A percentile compares a stretch with the other conserved stretches of the same genome.
Conservation (phyloP, 768 basidiomycete genomes). For the Hericium rajendrae region DNA sequence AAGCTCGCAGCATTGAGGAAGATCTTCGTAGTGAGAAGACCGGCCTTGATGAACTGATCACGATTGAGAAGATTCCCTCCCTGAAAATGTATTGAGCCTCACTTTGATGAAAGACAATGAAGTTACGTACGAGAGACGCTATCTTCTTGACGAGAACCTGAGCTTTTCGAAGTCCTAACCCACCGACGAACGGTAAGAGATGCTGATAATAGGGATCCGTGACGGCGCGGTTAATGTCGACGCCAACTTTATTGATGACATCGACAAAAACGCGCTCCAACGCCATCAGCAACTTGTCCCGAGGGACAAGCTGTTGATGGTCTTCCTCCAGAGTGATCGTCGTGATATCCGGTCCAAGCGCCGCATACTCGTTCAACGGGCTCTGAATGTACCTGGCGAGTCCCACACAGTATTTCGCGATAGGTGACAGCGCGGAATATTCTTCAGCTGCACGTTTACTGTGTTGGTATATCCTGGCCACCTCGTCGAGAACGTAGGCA, state of each 20-base stretch:
- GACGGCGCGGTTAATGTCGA: conserved; percentile 92
- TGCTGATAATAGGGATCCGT: conserved; percentile 83
- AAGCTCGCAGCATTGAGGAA: conserved; percentile 93
- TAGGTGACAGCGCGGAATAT: conserved; percentile 65
- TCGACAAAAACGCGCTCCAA: conserved; percentile 88
- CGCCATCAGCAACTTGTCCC: conserved; percentile 70
- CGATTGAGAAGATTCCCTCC: conserved; percentile 84
- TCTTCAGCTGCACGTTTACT: conserved; percentile 79
- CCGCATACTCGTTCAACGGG: conserved; percentile 90
- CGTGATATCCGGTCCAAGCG: conserved; percentile 75
- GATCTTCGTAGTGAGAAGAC: conserved; percentile 75
- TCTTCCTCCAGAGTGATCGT: conserved; percentile 81
- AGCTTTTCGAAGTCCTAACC: conserved; percentile 91
- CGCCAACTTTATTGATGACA: conserved; percentile 84
- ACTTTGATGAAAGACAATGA: not conserved
- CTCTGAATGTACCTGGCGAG: conserved; percentile 89
- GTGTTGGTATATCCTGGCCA: conserved; percentile 90
- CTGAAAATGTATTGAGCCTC: conserved; percentile 29
- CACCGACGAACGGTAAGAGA: conserved; percentile 83
- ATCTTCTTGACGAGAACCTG: conserved; percentile 78
- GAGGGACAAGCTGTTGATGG: conserved; percentile 77
- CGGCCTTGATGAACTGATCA: conserved; percentile 75
- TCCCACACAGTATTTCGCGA: conserved; percentile 88
- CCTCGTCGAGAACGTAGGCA: conserved; percentile 81
- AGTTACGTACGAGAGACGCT: conserved; percentile 49